These are phyloP conservation scores for Pseudotsuga menziesii DNA, from an alignment of 75 land plant genomes.

Conservation along the genomic window DNA sequence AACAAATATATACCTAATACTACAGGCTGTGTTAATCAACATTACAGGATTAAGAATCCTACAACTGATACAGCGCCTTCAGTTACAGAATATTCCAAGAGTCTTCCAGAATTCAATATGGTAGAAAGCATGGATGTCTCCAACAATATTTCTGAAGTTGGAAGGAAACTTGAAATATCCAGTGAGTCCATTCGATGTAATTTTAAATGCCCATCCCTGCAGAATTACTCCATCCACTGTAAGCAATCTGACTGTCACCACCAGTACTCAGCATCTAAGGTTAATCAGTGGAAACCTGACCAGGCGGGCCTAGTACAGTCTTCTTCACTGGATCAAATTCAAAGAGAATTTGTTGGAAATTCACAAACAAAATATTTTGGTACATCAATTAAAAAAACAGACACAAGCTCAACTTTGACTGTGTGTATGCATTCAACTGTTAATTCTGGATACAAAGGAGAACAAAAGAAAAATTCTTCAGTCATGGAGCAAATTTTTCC, in stretches of 20 bases:
- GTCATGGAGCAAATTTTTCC: background rate
- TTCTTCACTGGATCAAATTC: background rate
- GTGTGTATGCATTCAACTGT: background rate
- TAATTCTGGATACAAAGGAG: background rate
- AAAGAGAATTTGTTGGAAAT: background rate
- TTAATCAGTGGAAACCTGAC: background rate
- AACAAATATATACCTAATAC: background rate
- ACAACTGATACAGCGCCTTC: no score
- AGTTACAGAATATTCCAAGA: no score
- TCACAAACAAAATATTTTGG: background rate
- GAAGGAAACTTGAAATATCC: background rate
- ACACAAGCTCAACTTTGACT: background rate
- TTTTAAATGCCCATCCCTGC: background rate
- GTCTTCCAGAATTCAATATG: background rate
- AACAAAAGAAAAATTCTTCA: background rate
- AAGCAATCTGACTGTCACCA: background rate
- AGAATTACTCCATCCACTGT: background rate
- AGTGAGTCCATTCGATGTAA: background rate
- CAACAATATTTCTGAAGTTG: background rate
- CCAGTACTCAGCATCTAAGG: background rate
- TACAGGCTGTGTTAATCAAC: background rate
- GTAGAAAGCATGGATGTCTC: background rate
- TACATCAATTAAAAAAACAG: background rate
- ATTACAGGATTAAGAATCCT: no score
- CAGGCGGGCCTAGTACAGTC: background rate